Evolutionary conservation across 1,284 basidiomycete species (phyloP), one percentile per base, ranked within the genome.

Genomic region (Sparassis latifolia): DNA sequence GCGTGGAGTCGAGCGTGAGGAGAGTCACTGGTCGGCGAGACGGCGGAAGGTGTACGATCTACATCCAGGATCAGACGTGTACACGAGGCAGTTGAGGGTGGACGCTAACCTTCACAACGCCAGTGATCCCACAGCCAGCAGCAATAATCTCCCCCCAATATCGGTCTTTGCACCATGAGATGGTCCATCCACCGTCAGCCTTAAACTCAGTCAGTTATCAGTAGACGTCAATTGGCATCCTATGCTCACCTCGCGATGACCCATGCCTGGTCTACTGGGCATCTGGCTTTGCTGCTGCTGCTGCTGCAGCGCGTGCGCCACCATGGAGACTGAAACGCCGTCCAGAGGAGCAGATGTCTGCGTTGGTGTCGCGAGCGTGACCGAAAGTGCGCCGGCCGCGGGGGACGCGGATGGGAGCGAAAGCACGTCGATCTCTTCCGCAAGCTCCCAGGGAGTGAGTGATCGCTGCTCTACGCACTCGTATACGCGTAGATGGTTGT

Each of bases 111-210:
- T 93, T 90, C 44, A 96, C 73, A 12, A 81, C 67, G 0, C 89
- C 87, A 52, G 73, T 80, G 2, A 80, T 76, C 1, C 92, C 92
- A 47, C 80, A 80, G 2, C 82, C 81, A 0, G 82, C 83, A 10
- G 89, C 92, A 42, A 97, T 71, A 29, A 95, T 65, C 62, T 93
- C 89, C 1, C 94, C 93, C 92, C 92, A 95, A 68, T 92, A 95
- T 53, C 80, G 77, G 59, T 97, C 94, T 62, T 91, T 90, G 67
- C 93, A 97, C 92, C 93, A 97, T 27, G 86, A 88, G 42, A 97
- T 67, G 53, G 85, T 86, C 92, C 93, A 97, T 0, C 90, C 94
- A 6, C 92, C 92, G 53, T 91, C 86, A 1, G 90, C 90, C 65
- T 66, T 32, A 30, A 20, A 35, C 32, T 6, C 30, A 20, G 28